A percentile compares a stretch with the other conserved stretches of the same genome.
Conservation (phyloP, 306 rosid species). For the Luffa aegyptiaca region DNA sequence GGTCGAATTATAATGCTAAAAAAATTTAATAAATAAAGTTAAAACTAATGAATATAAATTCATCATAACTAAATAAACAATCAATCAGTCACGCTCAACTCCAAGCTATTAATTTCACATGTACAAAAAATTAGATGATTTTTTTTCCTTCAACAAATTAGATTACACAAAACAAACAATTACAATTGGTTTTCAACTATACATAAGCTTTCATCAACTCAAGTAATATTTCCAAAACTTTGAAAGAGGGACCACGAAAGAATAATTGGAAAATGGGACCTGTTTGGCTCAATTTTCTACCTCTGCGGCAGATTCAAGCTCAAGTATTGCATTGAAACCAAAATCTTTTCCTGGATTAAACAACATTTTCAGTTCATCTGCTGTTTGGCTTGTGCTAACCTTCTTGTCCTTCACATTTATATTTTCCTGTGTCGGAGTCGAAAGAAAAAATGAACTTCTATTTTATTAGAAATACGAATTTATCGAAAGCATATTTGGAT, state of each 20-base stretch:
- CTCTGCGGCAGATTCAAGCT: constrained; percentile 33
- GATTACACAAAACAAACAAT: background rate
- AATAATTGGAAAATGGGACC: background rate
- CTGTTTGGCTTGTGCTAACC: constrained; percentile 54
- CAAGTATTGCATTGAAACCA: constrained; percentile 56
- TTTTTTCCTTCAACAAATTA: background rate
- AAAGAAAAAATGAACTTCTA: too few relatives aligned
- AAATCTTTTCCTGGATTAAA: constrained; percentile 58
- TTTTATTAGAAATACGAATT: too few relatives aligned
- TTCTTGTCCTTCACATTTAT: constrained; percentile 60
- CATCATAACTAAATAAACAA: too few relatives aligned
- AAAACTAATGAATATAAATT: too few relatives aligned
- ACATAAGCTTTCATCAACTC: background rate
- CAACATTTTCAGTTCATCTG: constrained; percentile 42
- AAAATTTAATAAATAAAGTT: too few relatives aligned
- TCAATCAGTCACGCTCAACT: background rate
- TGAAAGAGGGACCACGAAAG: background rate
- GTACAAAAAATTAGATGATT: background rate
- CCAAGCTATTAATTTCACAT: background rate
- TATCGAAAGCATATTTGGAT: too few relatives aligned
- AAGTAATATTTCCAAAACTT: background rate
- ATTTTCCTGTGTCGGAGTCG: too few relatives aligned
- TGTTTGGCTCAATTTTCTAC: constrained; percentile 1
- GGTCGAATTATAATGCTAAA: too few relatives aligned
- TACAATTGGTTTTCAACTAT: background rate